A percentile compares a stretch with the other conserved stretches of the same genome.
Evolutionary conservation across 2,329 filamentous ascomycete species (phyloP).

Genomic region (Ophiostoma sp.): DNA sequence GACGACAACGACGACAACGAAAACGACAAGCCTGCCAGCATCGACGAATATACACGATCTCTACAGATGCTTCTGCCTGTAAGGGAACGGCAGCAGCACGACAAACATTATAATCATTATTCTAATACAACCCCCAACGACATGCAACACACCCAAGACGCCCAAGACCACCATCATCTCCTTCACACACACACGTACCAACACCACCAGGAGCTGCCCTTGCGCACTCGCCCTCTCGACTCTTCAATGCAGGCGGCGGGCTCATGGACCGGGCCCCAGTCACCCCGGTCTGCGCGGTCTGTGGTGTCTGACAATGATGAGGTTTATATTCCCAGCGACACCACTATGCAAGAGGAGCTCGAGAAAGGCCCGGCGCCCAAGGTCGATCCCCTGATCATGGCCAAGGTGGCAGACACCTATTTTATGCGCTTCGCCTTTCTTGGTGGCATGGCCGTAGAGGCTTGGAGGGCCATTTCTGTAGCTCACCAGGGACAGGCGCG

Average conservation of each 20-base stretch:
- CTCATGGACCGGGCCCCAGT: constrained; percentile 21
- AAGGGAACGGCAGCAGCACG: constrained; percentile 9
- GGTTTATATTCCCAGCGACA: constrained; percentile 29
- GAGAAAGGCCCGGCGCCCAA: constrained; percentile 26
- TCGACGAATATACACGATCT: constrained; percentile 27
- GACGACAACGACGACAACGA: neutral
- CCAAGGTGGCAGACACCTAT: constrained; percentile 26
- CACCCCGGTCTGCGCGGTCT: constrained; percentile 17
- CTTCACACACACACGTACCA: constrained; percentile 19
- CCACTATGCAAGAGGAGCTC: constrained; percentile 29
- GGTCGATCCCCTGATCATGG: constrained; percentile 29
- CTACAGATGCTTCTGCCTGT: constrained; percentile 21
- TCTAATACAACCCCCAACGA: neutral
- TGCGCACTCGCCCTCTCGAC: constrained; percentile 16
- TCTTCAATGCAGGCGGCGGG: constrained; percentile 17
- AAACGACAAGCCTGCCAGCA: neutral
- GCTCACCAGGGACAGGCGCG: constrained; percentile 16
- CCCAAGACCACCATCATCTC: neutral
- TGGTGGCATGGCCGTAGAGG: constrained; percentile 20
- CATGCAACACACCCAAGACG: neutral
- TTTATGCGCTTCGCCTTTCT: constrained; percentile 26
- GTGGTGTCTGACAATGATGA: constrained; percentile 21
- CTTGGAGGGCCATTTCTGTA: constrained; percentile 18
- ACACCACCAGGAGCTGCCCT: constrained; percentile 17
- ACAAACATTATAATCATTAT: neutral